These are phyloP conservation scores for Lyophyllum shimeji DNA, from an alignment of 768 basidiomycete genomes.

Conservation along the genomic window DNA sequence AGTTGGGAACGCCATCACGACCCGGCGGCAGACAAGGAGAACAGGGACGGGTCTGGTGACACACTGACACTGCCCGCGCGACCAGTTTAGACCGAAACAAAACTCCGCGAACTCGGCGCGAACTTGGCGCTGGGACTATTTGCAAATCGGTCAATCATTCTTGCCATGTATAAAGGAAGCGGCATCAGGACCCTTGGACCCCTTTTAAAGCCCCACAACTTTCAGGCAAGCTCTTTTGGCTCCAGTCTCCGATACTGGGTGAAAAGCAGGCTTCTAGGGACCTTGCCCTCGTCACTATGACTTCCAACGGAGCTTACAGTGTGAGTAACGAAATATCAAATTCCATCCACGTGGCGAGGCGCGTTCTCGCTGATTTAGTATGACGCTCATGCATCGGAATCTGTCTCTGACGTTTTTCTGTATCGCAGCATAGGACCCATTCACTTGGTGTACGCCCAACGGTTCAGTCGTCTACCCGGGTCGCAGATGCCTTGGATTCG, in stretches of 20 bases:
- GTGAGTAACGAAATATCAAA: neutral
- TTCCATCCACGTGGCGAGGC: neutral
- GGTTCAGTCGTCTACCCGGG: slow-evolving; percentile 31
- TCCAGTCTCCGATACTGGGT: neutral
- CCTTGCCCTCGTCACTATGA: slow-evolving; percentile 3
- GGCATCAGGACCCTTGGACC: slow-evolving; percentile 10
- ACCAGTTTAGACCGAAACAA: neutral
- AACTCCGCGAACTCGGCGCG: slow-evolving; percentile 9
- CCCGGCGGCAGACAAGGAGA: slow-evolving; percentile 13
- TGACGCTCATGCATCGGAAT: neutral
- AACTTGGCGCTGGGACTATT: slow-evolving; percentile 12
- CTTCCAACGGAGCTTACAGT: slow-evolving; percentile 4
- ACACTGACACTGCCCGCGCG: neutral
- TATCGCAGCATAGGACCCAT: slow-evolving; percentile 8
- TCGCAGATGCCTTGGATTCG: slow-evolving; percentile 72
- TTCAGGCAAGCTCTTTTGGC: neutral
- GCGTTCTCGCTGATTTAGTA: neutral
- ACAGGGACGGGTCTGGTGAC: slow-evolving; percentile 12
- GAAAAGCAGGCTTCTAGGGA: neutral
- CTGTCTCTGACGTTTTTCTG: neutral
- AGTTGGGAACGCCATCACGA: neutral
- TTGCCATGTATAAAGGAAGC: slow-evolving; percentile 13
- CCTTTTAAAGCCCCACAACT: slow-evolving; percentile 6
- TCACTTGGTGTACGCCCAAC: slow-evolving; percentile 8
- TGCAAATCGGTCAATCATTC: slow-evolving; percentile 19